Percentiles rank a stretch among this genome's conserved stretches.
These are phyloP conservation scores for Petunia hybrid DNA, from an alignment of 305 asterid genomes.

Conservation along the genomic window DNA sequence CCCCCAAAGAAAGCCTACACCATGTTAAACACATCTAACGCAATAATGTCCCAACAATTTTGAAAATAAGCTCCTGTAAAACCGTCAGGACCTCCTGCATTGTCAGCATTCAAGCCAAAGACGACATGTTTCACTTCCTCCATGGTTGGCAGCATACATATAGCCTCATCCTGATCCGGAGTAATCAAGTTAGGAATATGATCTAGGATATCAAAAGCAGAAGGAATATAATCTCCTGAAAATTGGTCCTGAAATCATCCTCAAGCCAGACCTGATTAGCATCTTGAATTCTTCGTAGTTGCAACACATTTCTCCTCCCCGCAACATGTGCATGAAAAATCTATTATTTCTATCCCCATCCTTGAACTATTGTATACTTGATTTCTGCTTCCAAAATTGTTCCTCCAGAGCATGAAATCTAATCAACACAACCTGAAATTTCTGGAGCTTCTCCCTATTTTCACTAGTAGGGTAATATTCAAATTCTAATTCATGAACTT, in stretches of 20 bases:
- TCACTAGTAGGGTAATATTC: no score
- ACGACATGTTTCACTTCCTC: not conserved
- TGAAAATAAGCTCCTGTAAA: not conserved
- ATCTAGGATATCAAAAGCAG: not conserved
- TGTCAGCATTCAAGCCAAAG: not conserved
- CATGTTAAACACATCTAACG: not conserved
- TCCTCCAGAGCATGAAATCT: not conserved
- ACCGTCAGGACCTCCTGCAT: not conserved
- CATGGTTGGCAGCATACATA: not conserved
- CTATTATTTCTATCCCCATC: no score
- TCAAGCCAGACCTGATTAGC: not conserved
- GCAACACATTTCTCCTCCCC: not conserved
- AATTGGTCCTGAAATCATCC: not conserved
- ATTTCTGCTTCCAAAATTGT: no score
- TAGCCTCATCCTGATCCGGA: not conserved
- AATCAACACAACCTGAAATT: no score
- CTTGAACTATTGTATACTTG: no score
- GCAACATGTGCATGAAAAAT: no score
- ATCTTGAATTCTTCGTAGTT: not conserved
- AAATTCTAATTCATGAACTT: no score
- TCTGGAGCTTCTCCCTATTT: no score
- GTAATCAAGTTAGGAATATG: not conserved
- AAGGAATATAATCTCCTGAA: not conserved
- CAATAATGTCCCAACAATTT: constrained; percentile 22
- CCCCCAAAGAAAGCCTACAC: not conserved